phyloP scores from a whole-genome alignment of 2,329 filamentous ascomycete genomes.

The Penicillium sp. region DNA sequence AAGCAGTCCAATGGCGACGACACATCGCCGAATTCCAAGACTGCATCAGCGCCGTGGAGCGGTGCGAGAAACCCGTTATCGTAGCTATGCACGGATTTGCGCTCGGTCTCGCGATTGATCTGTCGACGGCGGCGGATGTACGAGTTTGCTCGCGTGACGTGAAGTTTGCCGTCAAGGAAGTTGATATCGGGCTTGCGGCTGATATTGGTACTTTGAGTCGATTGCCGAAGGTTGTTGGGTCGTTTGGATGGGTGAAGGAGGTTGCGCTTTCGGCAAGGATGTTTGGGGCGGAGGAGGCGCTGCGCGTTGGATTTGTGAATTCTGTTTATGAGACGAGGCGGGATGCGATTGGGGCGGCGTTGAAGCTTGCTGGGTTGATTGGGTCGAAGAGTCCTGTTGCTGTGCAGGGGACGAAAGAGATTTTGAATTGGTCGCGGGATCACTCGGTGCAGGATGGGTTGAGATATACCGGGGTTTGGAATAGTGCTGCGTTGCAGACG shows the following conservation, averaged over 20 bases:
- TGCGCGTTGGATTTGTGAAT: conserved; percentile 42
- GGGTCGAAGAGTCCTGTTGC: conserved; percentile 81
- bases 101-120: conserved; percentile 70
- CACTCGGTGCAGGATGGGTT: conserved; percentile 70
- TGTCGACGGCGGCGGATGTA: conserved; percentile 41
- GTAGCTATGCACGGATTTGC: conserved; percentile 72
- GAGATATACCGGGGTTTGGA: conserved; percentile 83
- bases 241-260: conserved; percentile 46
- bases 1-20: conserved; percentile 56
- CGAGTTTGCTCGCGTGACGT: conserved; percentile 35
- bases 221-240: conserved; percentile 44
- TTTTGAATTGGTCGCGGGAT: conserved; percentile 76
- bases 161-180: conserved; percentile 43
- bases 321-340: conserved; percentile 48
- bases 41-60: conserved; percentile 68
- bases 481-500: conserved; percentile 74
- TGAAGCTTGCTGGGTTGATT: conserved; percentile 60
- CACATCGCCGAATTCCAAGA: conserved; percentile 76
- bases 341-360: conserved; percentile 55
- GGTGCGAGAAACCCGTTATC: conserved; percentile 88
- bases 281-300: conserved; percentile 44
- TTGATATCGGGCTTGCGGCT: conserved; percentile 47
- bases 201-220: conserved; percentile 46
- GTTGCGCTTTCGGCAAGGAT: conserved; percentile 41
- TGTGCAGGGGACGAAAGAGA: conserved; percentile 79